Base-by-base conservation (phyloP, 352 stramenopile species). In the Aphanomyces astaci region DNA sequence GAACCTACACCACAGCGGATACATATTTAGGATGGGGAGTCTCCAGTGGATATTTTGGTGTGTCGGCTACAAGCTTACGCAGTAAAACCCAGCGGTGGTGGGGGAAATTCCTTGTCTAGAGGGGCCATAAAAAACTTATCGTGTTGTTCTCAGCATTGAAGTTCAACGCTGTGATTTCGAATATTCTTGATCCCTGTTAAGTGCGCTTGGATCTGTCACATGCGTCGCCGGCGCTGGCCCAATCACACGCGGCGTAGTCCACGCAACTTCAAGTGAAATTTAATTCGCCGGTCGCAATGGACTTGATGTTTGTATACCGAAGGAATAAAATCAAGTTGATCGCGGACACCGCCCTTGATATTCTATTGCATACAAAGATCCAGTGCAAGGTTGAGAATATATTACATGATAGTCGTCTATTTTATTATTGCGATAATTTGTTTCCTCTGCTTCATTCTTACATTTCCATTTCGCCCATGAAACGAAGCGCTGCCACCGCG, bases 201-300 rank as follows among this genome's bases (percentile, higher is more conserved):
- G 48, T 55, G 48, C 48, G 48, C 7, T 43, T 55, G 30, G 51
- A 59, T 59, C 51, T 59, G 51, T 59, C 51, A 59, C 51, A 59
- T 59, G 51, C 19, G 5, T 10, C 22, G 19, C 28, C 13, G 19
- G 17, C 22, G 22, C 17, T 7, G 4, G 30, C 17, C 51, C 51
- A 59, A 59, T 59, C 51, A 39, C 13, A 22, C 1, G 51, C 27
- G 17, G 17, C 51, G 27, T 40, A 9, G 51, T 32, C 30, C 11
- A 32, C n/a, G 22, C 51, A 59, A 59, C 51, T 39, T 59, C 30
- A 39, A 32, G 0, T 22, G 13, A 15, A 55, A 46, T 46, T 17
- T 46, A 17, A 46, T 46, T 46, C 9, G 39, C 17, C 39, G 9
- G 17, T 17, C 39, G 9, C 9, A 17, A 46, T 46, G 17, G 9